phyloP scores from a whole-genome alignment of 2,329 filamentous ascomycete genomes.

The Bipolaris oryzae region DNA sequence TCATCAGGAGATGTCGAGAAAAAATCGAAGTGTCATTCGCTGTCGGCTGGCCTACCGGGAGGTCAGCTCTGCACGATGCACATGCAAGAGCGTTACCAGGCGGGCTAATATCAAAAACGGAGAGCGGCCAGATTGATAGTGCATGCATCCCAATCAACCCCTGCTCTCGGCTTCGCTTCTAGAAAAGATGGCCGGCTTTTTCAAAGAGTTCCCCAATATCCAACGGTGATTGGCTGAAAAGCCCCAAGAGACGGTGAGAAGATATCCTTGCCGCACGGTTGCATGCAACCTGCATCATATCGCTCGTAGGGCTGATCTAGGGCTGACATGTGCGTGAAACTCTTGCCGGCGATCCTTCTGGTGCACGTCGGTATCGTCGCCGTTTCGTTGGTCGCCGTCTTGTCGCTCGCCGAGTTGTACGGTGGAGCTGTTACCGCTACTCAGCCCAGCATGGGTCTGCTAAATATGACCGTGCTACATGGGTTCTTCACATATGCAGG shows the following conservation, averaged over 20 bases:
- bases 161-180: neutral
- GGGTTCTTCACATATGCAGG: conserved; percentile 12
- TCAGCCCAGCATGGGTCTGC: conserved; percentile 17
- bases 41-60: neutral
- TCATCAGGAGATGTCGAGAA: conserved; percentile 1
- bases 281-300: conserved; percentile 11
- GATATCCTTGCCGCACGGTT: conserved; percentile 18
- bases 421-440: conserved; percentile 24
- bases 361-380: neutral
- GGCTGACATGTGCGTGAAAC: conserved; percentile 19
- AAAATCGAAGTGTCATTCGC: neutral
- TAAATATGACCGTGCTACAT: neutral
- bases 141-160: conserved; percentile 4
- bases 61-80: conserved; percentile 5
- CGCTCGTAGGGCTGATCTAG: conserved; percentile 35
- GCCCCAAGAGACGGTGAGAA: conserved; percentile 33
- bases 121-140: neutral
- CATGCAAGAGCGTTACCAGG: conserved; percentile 1
- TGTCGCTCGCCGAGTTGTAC: conserved; percentile 4
- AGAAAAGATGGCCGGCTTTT: neutral
- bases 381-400: conserved; percentile 1
- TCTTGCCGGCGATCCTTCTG: neutral
- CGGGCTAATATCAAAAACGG: neutral
- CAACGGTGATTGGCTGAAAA: conserved; percentile 1
- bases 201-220: neutral